Conservation (phyloP, 345 rosid genomes). For the Aquilaria yunnanensis region DNA sequence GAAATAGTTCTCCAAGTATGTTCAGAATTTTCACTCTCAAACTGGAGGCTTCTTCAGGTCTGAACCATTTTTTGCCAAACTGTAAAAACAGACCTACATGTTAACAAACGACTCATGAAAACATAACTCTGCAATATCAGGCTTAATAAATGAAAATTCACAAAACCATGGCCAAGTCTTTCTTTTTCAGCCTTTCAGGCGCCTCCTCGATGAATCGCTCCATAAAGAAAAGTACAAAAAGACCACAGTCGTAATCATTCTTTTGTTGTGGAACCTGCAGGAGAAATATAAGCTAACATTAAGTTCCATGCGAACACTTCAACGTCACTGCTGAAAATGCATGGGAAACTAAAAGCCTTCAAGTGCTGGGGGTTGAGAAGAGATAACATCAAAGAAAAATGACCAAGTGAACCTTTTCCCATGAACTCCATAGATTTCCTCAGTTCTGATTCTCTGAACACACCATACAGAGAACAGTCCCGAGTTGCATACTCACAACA, state of each 20-base stretch:
- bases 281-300: neutral
- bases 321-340: too few species aligned
- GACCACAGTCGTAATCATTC: conserved; percentile 92
- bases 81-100: conserved; percentile 18
- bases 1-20: conserved; percentile 46
- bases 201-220: conserved; percentile 80
- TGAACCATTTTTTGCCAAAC: conserved; percentile 89
- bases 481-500: too few species aligned
- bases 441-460: too few species aligned
- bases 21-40: conserved; percentile 61
- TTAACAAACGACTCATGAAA: neutral
- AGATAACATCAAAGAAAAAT: too few species aligned
- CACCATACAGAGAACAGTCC: too few species aligned
- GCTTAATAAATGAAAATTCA: neutral
- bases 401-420: too few species aligned
- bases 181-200: conserved; percentile 73
- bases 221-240: conserved; percentile 84
- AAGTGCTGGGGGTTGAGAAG: too few species aligned
- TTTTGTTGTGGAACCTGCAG: conserved; percentile 91
- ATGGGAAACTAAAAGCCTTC: too few species aligned
- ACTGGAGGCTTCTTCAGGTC: conserved; percentile 76
- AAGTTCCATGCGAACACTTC: too few species aligned
- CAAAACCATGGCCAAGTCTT: conserved; percentile 66
- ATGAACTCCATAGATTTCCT: too few species aligned
- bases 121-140: neutral